Evolutionary conservation across 2,329 filamentous ascomycete genomes (phyloP), one percentile per base, ranked within the genome.

Genomic region (Fusarium anthophilum): DNA sequence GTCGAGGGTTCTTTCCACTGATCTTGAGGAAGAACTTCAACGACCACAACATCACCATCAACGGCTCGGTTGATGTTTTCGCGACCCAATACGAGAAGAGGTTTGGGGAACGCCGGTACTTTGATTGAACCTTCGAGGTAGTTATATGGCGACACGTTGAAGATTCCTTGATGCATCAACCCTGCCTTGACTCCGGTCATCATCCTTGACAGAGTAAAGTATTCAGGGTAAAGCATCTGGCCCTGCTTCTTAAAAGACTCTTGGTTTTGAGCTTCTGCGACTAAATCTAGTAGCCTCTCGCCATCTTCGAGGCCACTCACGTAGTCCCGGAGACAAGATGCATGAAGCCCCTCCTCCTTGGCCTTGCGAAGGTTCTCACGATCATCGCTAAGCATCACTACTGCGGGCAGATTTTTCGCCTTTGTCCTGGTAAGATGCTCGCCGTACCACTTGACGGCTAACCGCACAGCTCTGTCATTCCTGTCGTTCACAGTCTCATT

Each of bases 1-100:
- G 94, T 96, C 5, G 96, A 98, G 2, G 96, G 95, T 51, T 93
- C 92, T 83, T 98, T 98, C 96, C 96, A 99, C 82, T 98, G 96
- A 64, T 98, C 94, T 81, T 95, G 93, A 1, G 96, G 95, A 6
- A 99, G 86, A 8, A 99, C 90, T 82, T 99, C 95, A 20, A 99
- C 93, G 6, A 98, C 95, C 2, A 98, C 95, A 17, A 96, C 86
- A 82, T 99, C 96, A 28, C 96, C 96, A 69, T 96, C 94, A 26
- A 99, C 92, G 30, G 96, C 91, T 75, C 96, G 90, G 83, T 98
- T 99, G 86, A 97, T 98, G 83, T 97, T 98, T 79, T 99, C 96
- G 69, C 96, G 90, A 18, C 96, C 96, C 22, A 98, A 88, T 53
- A 99, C 89, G 22, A 99, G 87, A 37, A 99, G 89, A 3, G 95